Conservation (phyloP, 352 stramenopile species). For the Phytophthora quininea region DNA sequence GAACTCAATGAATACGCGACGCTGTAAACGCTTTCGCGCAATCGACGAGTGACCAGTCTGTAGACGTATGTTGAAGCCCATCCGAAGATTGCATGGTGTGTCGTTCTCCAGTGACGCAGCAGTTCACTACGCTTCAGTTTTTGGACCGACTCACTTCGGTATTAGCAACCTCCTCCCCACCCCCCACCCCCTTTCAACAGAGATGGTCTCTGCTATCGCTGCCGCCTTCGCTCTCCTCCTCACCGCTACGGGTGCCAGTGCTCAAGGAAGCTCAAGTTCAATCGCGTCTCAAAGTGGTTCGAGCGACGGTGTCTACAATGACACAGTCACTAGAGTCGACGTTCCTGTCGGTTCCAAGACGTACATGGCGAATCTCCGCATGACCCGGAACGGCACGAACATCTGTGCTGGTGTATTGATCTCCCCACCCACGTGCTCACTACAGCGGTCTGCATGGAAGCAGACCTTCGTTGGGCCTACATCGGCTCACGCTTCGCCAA, state of each 20-base stretch:
- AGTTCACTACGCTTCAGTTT: too few relatives aligned
- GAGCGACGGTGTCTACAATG: background rate
- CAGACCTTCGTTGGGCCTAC: background rate
- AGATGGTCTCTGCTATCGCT: background rate
- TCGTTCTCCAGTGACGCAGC: too few relatives aligned
- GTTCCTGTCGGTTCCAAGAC: slow-evolving; percentile 35
- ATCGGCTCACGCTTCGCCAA: slow-evolving; percentile 1
- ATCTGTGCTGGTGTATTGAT: background rate
- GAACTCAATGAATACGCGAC: too few relatives aligned
- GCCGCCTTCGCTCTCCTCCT: background rate
- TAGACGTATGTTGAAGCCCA: too few relatives aligned
- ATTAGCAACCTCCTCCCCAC: background rate
- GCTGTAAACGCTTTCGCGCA: too few relatives aligned
- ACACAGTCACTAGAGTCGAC: slow-evolving; percentile 31
- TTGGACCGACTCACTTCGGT: background rate
- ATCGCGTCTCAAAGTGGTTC: background rate
- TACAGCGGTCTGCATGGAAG: background rate
- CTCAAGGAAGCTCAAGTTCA: background rate
- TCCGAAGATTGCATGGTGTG: too few relatives aligned
- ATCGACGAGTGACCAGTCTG: too few relatives aligned
- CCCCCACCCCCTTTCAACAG: background rate
- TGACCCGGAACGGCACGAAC: slow-evolving; percentile 1
- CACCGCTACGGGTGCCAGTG: background rate
- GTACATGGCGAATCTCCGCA: slow-evolving; percentile 22
- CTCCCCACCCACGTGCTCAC: background rate